A percentile compares a stretch with the other conserved stretches of the same genome.
phyloP scores from a whole-genome alignment of 78 protist genomes.

The Polysphondylium violaceum region DNA sequence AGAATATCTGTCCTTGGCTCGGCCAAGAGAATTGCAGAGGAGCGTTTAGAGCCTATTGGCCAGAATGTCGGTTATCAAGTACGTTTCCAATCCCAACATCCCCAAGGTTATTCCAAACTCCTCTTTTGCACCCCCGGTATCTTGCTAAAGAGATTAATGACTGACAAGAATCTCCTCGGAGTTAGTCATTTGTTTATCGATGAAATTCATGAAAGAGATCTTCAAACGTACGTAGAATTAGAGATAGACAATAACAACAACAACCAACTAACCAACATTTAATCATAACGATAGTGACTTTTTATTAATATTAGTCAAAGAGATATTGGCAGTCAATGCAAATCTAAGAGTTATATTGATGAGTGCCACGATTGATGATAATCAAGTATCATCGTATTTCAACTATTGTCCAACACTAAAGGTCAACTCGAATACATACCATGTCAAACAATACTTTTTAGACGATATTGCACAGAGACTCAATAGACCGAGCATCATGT shows the following conservation, averaged over 20 bases:
- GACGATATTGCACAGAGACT: slow-evolving; percentile 16
- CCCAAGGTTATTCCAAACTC: slow-evolving; percentile 89
- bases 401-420: slow-evolving; percentile 20
- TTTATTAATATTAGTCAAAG: slow-evolving; percentile 15
- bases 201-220: slow-evolving; percentile 99
- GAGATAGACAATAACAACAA: neutral
- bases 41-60: slow-evolving; percentile 89
- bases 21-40: slow-evolving; percentile 96
- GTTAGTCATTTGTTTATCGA: slow-evolving; percentile 97
- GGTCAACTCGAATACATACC: neutral
- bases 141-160: slow-evolving; percentile 94
- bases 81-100: slow-evolving; percentile 94
- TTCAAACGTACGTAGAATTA: slow-evolving; percentile 97
- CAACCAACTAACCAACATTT: neutral
- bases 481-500: neutral
- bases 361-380: slow-evolving; percentile 33
- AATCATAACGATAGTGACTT: neutral
- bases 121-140: slow-evolving; percentile 96
- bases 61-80: slow-evolving; percentile 92
- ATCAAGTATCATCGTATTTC: slow-evolving; percentile 5
- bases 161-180: slow-evolving; percentile 87
- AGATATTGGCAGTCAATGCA: slow-evolving; percentile 9
- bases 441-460: slow-evolving; percentile 7
- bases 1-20: slow-evolving; percentile 96
- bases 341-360: slow-evolving; percentile 33